A percentile compares a stretch with the other conserved stretches of the same genome.
Conservation (phyloP, 306 rosid genomes). For the Clitoria ternatea region DNA sequence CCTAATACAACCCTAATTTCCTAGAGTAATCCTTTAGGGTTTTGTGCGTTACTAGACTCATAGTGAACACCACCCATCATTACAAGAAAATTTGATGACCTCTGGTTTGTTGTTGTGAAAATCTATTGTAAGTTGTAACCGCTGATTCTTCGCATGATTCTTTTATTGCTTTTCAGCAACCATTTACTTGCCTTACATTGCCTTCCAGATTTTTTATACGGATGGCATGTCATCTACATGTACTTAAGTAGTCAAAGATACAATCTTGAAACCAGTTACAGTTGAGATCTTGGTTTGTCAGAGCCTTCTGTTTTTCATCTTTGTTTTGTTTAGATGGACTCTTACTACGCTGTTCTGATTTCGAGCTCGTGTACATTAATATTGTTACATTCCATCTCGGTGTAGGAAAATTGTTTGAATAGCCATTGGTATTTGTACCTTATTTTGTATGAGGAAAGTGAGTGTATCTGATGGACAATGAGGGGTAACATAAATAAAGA, state of each 20-base stretch:
- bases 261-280: slow-evolving; percentile 9
- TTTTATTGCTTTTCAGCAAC: slow-evolving; percentile 21
- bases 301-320: background rate
- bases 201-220: slow-evolving; percentile 53
- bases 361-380: background rate
- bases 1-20: too few relatives aligned
- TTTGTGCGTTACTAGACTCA: too few relatives aligned
- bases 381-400: background rate
- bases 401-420: background rate
- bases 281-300: slow-evolving; percentile 1
- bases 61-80: too few relatives aligned
- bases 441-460: background rate
- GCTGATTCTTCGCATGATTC: slow-evolving; percentile 43
- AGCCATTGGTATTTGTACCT: background rate
- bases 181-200: slow-evolving; percentile 35
- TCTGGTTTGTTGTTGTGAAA: slow-evolving; percentile 36
- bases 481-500: background rate
- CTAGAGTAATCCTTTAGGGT: too few relatives aligned
- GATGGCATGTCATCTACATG: slow-evolving; percentile 42
- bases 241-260: slow-evolving; percentile 18
- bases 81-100: slow-evolving; percentile 28
- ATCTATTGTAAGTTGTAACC: slow-evolving; percentile 44
- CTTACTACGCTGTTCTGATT: background rate
- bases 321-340: background rate
- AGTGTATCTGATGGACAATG: background rate